Conservation (phyloP, 2,329 filamentous ascomycete genomes). For the Aspergillus arachidicola region DNA sequence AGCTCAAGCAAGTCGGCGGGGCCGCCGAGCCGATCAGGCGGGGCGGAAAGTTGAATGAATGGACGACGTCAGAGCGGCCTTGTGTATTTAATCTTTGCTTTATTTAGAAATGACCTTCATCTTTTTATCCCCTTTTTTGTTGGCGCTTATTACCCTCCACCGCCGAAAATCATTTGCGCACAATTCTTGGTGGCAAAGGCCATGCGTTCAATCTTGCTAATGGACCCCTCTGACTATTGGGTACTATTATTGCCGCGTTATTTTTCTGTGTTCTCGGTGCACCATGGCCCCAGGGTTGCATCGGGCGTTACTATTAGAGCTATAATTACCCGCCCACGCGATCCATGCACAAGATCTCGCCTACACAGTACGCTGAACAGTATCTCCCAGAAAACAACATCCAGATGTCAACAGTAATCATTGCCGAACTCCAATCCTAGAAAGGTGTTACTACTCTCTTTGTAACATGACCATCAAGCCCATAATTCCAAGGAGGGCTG, state of each 20-base stretch:
- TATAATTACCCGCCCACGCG: neutral
- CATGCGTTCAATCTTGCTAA: neutral
- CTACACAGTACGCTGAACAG: neutral
- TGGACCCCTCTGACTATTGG: neutral
- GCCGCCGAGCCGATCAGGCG: slow-evolving; percentile 15
- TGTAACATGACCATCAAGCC: slow-evolving; percentile 90
- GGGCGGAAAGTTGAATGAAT: slow-evolving; percentile 10
- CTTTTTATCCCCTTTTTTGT: neutral
- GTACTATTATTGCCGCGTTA: neutral
- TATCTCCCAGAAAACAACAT: neutral
- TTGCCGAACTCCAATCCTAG: neutral
- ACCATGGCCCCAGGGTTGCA: neutral
- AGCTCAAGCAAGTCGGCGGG: slow-evolving; percentile 5
- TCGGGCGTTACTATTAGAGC: neutral
- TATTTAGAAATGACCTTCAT: neutral
- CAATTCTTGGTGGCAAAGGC: neutral
- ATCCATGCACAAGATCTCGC: neutral
- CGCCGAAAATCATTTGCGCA: neutral
- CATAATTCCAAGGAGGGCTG: slow-evolving; percentile 92
- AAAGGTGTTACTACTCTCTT: slow-evolving; percentile 64
- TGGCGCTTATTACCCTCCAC: neutral
- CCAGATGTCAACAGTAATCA: neutral
- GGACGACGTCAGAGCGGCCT: slow-evolving; percentile 17
- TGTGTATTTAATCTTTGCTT: neutral
- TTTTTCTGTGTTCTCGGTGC: neutral